Evolutionary conservation across 305 asterid species (phyloP).

Genomic region (Fraxinus dipetala): DNA sequence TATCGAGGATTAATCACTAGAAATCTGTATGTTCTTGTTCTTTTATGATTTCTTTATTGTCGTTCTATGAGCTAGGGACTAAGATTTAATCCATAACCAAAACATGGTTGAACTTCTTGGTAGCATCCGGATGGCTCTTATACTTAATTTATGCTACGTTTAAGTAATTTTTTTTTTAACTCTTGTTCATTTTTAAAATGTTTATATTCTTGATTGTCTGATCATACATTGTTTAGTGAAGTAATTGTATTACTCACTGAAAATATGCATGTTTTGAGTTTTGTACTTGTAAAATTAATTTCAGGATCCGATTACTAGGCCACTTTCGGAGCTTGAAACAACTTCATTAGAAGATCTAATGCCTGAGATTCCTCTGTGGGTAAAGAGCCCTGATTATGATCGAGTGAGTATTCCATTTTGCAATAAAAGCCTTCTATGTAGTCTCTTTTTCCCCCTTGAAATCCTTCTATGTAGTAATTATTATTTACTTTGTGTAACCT

Average conservation of each 20-base stretch:
- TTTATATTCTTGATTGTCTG: not conserved
- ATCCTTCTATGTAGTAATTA: not conserved
- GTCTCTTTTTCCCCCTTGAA: not conserved
- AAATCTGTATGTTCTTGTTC: not conserved
- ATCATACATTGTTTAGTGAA: conserved; percentile 10
- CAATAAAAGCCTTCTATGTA: not conserved
- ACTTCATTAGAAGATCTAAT: conserved; percentile 54
- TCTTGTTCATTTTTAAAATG: not conserved
- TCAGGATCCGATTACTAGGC: conserved; percentile 51
- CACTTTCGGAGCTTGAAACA: conserved; percentile 51
- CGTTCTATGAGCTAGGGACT: not conserved
- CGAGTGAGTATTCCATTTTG: conserved; percentile 45
- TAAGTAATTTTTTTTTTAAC: not conserved
- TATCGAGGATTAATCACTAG: not conserved
- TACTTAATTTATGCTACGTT: not conserved
- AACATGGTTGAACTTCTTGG: not conserved
- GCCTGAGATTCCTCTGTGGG: conserved; percentile 83
- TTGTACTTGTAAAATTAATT: conserved; percentile 10
- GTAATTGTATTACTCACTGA: not conserved
- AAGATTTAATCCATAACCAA: not conserved
- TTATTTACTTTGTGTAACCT: not conserved
- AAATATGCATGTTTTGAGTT: not conserved
- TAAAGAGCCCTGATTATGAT: conserved; percentile 80
- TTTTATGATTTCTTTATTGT: not conserved
- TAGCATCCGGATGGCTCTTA: not conserved